Conservation (phyloP, 345 rosid species). For the Chamaenerion angustifolium region DNA sequence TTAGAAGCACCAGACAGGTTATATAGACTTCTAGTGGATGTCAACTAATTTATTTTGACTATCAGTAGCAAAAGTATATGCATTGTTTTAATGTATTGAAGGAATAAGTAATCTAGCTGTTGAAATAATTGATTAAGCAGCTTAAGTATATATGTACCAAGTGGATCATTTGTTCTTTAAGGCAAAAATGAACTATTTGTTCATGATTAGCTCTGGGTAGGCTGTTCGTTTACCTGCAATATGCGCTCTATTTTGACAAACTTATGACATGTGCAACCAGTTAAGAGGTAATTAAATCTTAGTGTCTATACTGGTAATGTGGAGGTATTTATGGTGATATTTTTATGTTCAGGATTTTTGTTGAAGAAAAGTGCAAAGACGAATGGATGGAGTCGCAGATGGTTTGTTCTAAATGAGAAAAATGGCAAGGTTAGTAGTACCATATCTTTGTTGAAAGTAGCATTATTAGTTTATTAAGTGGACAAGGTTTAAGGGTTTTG, state of each 20-base stretch:
- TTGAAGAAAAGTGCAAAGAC: slow-evolving; percentile 89
- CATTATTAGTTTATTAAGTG: no score
- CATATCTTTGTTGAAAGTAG: no score
- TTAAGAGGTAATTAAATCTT: background rate
- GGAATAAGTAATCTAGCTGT: background rate
- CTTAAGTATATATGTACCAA: background rate
- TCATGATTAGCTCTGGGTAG: background rate
- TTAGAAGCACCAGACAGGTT: no score
- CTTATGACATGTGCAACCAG: no score
- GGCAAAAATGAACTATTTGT: background rate
- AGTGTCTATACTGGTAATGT: background rate
- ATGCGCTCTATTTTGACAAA: no score
- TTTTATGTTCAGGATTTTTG: slow-evolving; percentile 54
- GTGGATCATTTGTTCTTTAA: background rate
- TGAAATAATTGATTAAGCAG: background rate
- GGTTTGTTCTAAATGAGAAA: slow-evolving; percentile 97
- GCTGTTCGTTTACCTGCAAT: background rate
- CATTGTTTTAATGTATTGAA: no score
- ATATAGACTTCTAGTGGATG: no score
- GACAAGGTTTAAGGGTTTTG: no score
- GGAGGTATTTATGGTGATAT: background rate
- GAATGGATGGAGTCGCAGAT: slow-evolving; percentile 81
- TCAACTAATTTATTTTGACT: no score
- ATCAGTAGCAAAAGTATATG: no score
- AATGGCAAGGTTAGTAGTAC: slow-evolving; percentile 60